A percentile compares a stretch with the other conserved stretches of the same genome.
phyloP scores from a whole-genome alignment of 2,329 filamentous ascomycete genomes.

The Fusarium goolgardi region DNA sequence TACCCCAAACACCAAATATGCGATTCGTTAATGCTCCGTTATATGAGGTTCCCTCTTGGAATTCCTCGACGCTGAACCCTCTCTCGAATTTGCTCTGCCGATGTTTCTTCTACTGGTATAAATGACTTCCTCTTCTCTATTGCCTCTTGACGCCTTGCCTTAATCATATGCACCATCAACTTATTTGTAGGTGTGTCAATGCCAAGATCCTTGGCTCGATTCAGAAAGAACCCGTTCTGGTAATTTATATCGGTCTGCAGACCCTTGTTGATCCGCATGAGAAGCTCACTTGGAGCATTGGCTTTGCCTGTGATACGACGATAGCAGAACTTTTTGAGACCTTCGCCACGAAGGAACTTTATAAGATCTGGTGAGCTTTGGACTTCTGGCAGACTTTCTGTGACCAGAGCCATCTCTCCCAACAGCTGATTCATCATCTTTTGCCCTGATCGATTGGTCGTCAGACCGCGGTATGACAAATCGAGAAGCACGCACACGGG shows the following conservation, averaged over 20 bases:
- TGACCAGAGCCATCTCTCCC: slow-evolving; percentile 77
- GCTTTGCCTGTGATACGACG: slow-evolving; percentile 57
- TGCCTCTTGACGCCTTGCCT: slow-evolving; percentile 68
- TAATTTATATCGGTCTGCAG: slow-evolving; percentile 81
- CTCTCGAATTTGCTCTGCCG: slow-evolving; percentile 42
- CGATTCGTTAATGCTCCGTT: slow-evolving; percentile 5
- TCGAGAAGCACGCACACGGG: slow-evolving; percentile 84
- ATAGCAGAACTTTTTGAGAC: slow-evolving; percentile 70
- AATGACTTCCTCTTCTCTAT: slow-evolving; percentile 49
- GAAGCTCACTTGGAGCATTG: slow-evolving; percentile 70
- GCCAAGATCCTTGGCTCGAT: slow-evolving; percentile 76
- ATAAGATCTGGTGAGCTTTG: slow-evolving; percentile 68
- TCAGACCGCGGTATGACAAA: slow-evolving; percentile 76
- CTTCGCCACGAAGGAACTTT: slow-evolving; percentile 66
- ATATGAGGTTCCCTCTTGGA: not conserved
- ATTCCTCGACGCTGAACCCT: not conserved
- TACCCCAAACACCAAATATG: slow-evolving; percentile 23
- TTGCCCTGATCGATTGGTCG: slow-evolving; percentile 73
- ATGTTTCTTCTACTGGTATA: slow-evolving; percentile 53
- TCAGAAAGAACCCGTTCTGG: slow-evolving; percentile 88
- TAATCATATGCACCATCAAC: slow-evolving; percentile 77
- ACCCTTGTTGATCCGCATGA: slow-evolving; percentile 71
- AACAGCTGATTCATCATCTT: slow-evolving; percentile 77
- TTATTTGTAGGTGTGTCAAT: slow-evolving; percentile 79
- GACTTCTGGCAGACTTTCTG: slow-evolving; percentile 80